Base-by-base conservation (phyloP, 805 yeast genomes). In the Ogataea parapolymorpha region DNA sequence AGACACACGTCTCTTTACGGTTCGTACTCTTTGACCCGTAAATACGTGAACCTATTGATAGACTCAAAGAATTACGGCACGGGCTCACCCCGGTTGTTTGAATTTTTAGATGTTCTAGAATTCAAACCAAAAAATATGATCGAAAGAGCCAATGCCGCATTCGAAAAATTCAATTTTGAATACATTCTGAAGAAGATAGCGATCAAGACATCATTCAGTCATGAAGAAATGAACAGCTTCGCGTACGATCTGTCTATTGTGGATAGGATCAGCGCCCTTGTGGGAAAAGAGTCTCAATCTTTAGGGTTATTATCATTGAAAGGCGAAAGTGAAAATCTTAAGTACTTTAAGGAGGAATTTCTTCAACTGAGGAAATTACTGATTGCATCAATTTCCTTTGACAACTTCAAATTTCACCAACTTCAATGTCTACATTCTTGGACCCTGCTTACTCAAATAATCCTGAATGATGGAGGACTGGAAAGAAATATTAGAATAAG, bases 361-460 rank as follows among this genome's bases (percentile, higher is more conserved):
- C 46, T 44, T 7, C 48, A 52, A 13, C 44, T 75, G 23, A 53
- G 61, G 18, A 63, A 59, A 5, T 70, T 71, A 39, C 52, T 80
- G 23, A 64, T 68, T 0, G 74, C 74, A 49, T 67, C 70, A 17
- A 53, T 77, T 11, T 63, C 77, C n/a, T 67, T 66, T 30, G 67
- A 68, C 32, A 68, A 70, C 28, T 72, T 79, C 50, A 71, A 71
- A 45, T 59, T 69, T 1, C 66, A 70, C 7, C 93, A 84, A 46
- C 64, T 83, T 34, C 64, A 72, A 11, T 77, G 82, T 42, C 64
- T 91, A 22, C 87, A 82, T 54, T 76, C 95, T 0, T 91, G 98
- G 98, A 80, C 82, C 16, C 82, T 81, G 50, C 61, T 90, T 36
- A 80, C 87, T 17, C 87, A 88, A 46, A 78, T 88, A 3, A 63